Base-by-base conservation (phyloP, 495 filamentous ascomycete species). In the Delitschia confertaspora region DNA sequence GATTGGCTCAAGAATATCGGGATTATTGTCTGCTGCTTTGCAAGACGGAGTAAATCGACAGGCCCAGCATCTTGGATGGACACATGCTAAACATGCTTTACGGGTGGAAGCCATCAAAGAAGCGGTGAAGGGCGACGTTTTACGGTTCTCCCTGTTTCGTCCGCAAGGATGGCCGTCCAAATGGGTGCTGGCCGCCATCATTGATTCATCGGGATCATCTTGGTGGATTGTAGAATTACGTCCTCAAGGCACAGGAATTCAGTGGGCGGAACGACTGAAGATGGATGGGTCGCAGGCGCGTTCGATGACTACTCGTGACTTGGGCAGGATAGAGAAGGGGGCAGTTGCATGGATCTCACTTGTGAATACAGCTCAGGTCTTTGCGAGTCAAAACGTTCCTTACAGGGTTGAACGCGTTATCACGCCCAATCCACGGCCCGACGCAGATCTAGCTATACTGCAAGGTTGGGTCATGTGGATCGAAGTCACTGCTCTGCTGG, bases 191-290 rank as follows among this genome's bases (percentile, higher is more conserved):
- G 62, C 48, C 19, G 50, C 47, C 14, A 50, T 55, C 8, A 51
- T 63, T 17, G 48, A 42, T 31, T 24, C 58, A 3, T 23, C 44
- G 18, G 63, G 60, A 25, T 51, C 58, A 33, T 52, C 42, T 33
- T 66, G 63, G 63, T 66, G 61, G 61, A 47, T 52, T 24, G 29
- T 58, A 16, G 45, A 59, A 31, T 19, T 61, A 14, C 21, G 34
- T 4, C 6, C 22, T 3, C 30, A 22, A 4, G 19, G 22, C 11
- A 33, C 24, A 3, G 24, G 26, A 6, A 43, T 56, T n/a, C 17
- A 32, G 2, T 25, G 20, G 19, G 36, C 47, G 17, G 21, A 47
- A 19, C 47, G 26, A 19, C 9, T 56, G 11, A 21, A 11, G 10
- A 34, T 38, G 16, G 45, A 54, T 13, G 29, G 14, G 4, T 25